Conservation (phyloP, 1,139 yeast species). For the Pichia sp. region DNA sequence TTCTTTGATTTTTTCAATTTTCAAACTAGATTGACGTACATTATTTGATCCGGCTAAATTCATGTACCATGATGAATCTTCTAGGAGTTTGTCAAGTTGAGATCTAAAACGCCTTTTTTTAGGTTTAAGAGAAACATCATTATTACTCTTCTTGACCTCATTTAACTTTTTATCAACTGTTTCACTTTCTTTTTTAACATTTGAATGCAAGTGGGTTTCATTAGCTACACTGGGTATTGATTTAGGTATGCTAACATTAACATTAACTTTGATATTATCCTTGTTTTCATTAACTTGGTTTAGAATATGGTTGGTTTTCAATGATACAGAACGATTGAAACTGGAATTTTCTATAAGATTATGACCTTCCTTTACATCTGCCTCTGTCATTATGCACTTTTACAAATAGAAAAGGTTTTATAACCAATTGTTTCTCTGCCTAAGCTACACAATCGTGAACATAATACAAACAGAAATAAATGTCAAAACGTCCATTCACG, state of each 20-base stretch:
- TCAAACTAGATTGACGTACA: constrained; percentile 11
- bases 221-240: not conserved
- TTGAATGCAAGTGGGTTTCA: not conserved
- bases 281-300: not conserved
- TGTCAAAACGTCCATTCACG: no score
- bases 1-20: constrained; percentile 9
- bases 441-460: no score
- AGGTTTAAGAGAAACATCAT: not conserved
- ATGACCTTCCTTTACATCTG: not conserved
- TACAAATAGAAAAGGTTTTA: no score
- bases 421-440: no score
- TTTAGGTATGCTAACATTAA: not conserved
- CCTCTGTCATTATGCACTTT: not conserved
- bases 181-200: not conserved
- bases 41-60: constrained; percentile 2
- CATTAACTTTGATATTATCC: not conserved
- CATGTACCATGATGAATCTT: constrained; percentile 11
- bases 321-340: not conserved
- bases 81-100: constrained; percentile 6
- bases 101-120: not conserved
- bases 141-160: not conserved
- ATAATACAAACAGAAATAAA: no score
- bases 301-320: not conserved
- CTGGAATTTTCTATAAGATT: not conserved
- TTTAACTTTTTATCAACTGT: not conserved